Conservation (phyloP, 805 yeast genomes). For the Ascoidea rubescens region DNA sequence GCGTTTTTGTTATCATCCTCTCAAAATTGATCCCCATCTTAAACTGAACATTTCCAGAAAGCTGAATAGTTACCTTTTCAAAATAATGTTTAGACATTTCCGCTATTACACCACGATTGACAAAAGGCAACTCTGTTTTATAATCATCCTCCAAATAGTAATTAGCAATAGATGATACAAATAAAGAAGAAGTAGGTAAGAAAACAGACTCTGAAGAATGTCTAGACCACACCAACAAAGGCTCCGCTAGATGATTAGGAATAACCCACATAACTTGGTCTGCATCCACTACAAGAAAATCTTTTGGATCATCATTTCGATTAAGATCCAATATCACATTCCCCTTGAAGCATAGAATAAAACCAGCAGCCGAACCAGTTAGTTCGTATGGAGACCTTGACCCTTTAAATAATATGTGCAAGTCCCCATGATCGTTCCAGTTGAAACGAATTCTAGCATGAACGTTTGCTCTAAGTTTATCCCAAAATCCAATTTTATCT, state of each 20-base stretch:
- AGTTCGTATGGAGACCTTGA: conserved; percentile 68
- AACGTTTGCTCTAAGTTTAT: conserved; percentile 59
- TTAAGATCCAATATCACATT: conserved; percentile 49
- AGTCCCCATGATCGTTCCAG: conserved; percentile 34
- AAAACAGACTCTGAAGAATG: conserved; percentile 28
- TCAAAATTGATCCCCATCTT: conserved; percentile 46
- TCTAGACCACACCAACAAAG: conserved; percentile 45
- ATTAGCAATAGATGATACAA: conserved; percentile 32
- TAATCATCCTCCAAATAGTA: conserved; percentile 27
- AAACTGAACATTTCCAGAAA: conserved; percentile 48
- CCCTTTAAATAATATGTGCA: conserved; percentile 56
- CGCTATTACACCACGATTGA: conserved; percentile 11
- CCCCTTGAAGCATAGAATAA: conserved; percentile 56
- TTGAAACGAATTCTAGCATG: conserved; percentile 55
- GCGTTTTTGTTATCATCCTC: conserved; percentile 21
- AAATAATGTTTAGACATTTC: conserved; percentile 17
- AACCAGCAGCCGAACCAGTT: conserved; percentile 59
- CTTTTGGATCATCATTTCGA: conserved; percentile 50
- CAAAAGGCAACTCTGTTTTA: conserved; percentile 2
- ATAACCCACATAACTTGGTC: conserved; percentile 53
- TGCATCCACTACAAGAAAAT: conserved; percentile 51
- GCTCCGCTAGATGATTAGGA: conserved; percentile 55
- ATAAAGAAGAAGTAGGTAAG: conserved; percentile 26
- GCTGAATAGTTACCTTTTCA: conserved; percentile 40
- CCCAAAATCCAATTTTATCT: conserved; percentile 83